Conservation (phyloP, 768 basidiomycete species). For the Rubroboletus satanas region DNA sequence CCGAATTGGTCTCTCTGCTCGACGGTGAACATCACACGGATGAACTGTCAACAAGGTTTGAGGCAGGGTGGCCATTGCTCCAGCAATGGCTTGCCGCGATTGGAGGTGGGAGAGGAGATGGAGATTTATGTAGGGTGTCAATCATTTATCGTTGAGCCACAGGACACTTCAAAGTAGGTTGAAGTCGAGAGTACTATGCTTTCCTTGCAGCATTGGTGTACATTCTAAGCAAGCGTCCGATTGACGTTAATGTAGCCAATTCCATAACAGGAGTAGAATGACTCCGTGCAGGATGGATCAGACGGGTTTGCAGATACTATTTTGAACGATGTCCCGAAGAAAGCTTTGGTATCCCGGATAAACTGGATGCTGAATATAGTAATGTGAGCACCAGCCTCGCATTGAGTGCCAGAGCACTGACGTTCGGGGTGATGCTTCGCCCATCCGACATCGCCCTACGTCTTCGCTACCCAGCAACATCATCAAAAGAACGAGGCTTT, state of each 20-base stretch:
- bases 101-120: conserved; percentile 59
- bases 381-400: conserved; percentile 2
- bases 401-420: conserved; percentile 39
- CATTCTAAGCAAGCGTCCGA: conserved; percentile 57
- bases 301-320: conserved; percentile 60
- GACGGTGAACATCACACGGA: conserved; percentile 93
- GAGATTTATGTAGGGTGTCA: conserved; percentile 69
- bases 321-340: conserved; percentile 94
- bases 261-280: conserved; percentile 87
- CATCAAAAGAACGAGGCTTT: conserved; percentile 77
- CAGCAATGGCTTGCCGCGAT: conserved; percentile 64
- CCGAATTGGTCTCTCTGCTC: conserved; percentile 55
- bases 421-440: conserved; percentile 79
- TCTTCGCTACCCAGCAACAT: conserved; percentile 99
- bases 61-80: conserved; percentile 78
- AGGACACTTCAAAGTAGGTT: not conserved
- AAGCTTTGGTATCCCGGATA: conserved; percentile 71
- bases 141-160: conserved; percentile 67
- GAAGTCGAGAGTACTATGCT: not conserved
- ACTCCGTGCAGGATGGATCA: conserved; percentile 51
- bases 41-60: conserved; percentile 79
- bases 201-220: not conserved
- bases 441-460: conserved; percentile 85
- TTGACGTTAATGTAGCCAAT: conserved; percentile 90
- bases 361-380: conserved; percentile 75